Conservation (phyloP, 805 yeast species). For the Alloascoidea hylecoeti region DNA sequence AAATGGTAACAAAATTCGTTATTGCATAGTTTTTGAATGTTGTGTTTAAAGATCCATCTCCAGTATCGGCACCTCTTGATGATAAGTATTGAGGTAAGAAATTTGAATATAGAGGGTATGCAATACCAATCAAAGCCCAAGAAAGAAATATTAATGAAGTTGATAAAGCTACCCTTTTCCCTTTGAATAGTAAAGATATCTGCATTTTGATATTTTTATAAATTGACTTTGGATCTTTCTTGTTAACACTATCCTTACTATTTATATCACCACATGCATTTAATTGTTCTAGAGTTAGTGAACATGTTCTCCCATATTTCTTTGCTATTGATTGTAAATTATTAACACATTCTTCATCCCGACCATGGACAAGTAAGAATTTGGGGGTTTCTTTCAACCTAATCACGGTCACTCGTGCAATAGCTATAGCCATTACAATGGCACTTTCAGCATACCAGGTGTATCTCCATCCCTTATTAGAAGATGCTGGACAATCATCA, state of each 20-base stretch:
- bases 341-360: constrained; percentile 32
- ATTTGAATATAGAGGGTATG: neutral
- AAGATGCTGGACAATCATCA: constrained; percentile 25
- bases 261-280: constrained; percentile 26
- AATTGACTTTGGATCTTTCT: constrained; percentile 1
- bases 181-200: no score
- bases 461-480: constrained; percentile 53
- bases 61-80: neutral
- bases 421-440: constrained; percentile 31
- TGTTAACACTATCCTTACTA: constrained; percentile 6
- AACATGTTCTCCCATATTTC: constrained; percentile 25
- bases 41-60: neutral
- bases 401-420: constrained; percentile 29
- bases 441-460: constrained; percentile 39
- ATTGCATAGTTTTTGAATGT: neutral
- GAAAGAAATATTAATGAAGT: neutral
- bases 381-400: constrained; percentile 41
- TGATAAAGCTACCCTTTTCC: neutral
- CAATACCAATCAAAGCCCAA: neutral
- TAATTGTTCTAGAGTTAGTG: constrained; percentile 34
- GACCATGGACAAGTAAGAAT: constrained; percentile 35
- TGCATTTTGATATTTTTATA: neutral
- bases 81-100: neutral
- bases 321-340: constrained; percentile 32
- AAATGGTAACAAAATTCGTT: neutral